Base-by-base conservation (phyloP, 73 alveolate species). In the Tetrahymena malaccensis region DNA sequence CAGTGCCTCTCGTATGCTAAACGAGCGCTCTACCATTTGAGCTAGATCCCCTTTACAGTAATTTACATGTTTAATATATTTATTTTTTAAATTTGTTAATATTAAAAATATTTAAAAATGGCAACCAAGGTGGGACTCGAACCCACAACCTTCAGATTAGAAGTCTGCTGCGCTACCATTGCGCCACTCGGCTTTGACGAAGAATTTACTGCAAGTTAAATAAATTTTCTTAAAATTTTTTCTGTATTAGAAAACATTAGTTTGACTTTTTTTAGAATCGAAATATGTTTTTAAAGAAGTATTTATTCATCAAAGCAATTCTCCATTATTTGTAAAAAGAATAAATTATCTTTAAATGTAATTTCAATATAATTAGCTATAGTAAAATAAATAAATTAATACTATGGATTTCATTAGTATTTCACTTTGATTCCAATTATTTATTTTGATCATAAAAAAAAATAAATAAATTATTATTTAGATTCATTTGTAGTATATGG, bases 111-210 rank as follows among this genome's bases (percentile, higher is more conserved):
- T 7, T 40, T 40, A 40, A 27, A 70, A 70, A 70, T 70, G 89
- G 89, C 89, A 70, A 70, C 89, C 89, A 70, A 70, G 89, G 89
- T 70, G 89, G 89, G 89, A 70, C 89, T 70, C 89, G 89, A 70
- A 70, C 89, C 89, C 89, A 70, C 89, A 70, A 70, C 89, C 89
- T 70, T 70, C 89, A 70, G 89, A 70, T 70, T 70, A 70, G 89
- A 70, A 70, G 89, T 70, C 89, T 70, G 89, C 89, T 70, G 89
- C 89, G 89, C 89, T 70, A 70, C 89, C 89, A 70, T 70, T 70
- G 89, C 89, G 89, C 89, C 89, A 70, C 89, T 70, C 89, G 89
- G 89, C 89, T 70, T 70, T 70, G 89, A 70, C 37, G 37, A 70
- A 70, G 17, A 27, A n/a, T 70, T 31, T 12, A 10, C 25, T 4